Base-by-base conservation (phyloP, 2,329 filamentous ascomycete species). In the Venturia aucupariae region DNA sequence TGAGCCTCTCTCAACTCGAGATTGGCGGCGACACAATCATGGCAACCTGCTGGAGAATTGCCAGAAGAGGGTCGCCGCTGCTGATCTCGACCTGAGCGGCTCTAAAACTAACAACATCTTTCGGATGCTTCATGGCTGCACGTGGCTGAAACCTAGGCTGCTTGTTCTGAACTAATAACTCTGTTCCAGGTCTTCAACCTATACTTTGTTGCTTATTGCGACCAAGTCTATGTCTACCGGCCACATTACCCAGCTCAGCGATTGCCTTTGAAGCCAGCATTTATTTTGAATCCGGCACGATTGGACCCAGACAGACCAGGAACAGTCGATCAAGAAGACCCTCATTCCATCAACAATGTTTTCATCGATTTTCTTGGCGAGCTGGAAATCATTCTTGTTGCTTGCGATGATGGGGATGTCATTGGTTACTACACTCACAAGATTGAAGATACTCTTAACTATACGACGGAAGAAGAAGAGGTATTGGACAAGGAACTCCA, bases 391-490 rank as follows among this genome's bases (percentile, higher is more conserved):
- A 65, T 81, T 24, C 73, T 86, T 73, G 73, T 85, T 73, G 67
- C 77, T 72, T 70, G 86, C 78, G 69, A 90, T 71, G 74, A 90
- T 82, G 75, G 85, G 76, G 68, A 83, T 69, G 78, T 80, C 10
- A 70, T 80, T 38, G 77, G 73, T 0, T 79, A 79, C 32, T 64
- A 57, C 51, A 41, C 73, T n/a, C 71, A 72, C 59, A 72, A 75
- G 42, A 68, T 76, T 57, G 61, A 71, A 6, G 66, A 69, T 41
- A 72, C 72, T n/a, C 73, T 76, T 57, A 64, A 60, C 46, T 61
- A 15, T 19, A 17, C 38, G 30, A 7, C 11, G 19, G 39, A 7
- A 32, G 60, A 35, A 46, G 55, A 63, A 32, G 55, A 63, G 42
- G 27, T 61, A n/a, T 66, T 68, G 15, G 38, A 65, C 4, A 22